Percentiles rank a stretch among this genome's conserved stretches.
These are phyloP conservation scores for Cylindrodendrum hubeiense DNA, from an alignment of 2,329 filamentous ascomycete genomes.

Conservation along the genomic window DNA sequence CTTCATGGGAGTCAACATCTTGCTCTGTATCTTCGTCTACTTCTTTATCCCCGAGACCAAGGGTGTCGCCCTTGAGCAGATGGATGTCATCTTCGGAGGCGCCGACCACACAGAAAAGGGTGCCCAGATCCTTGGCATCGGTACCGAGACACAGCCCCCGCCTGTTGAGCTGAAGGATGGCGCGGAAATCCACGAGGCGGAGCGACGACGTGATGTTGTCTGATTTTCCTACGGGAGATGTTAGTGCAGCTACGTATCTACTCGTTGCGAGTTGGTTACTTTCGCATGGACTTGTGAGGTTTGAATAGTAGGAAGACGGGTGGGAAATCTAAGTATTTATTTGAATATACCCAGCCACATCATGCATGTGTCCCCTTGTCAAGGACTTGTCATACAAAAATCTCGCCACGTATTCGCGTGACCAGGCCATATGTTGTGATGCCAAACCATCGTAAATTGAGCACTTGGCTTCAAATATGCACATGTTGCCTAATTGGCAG, in stretches of 20 bases:
- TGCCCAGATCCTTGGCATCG: slow-evolving; percentile 43
- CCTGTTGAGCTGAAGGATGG: slow-evolving; percentile 40
- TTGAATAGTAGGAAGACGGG: background rate
- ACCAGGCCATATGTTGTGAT: too few relatives aligned
- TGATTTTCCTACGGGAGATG: slow-evolving; percentile 7
- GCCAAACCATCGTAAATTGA: too few relatives aligned
- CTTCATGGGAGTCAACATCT: slow-evolving; percentile 52
- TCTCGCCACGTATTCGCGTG: too few relatives aligned
- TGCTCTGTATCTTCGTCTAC: slow-evolving; percentile 62
- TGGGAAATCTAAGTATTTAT: background rate
- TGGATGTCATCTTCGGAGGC: slow-evolving; percentile 70
- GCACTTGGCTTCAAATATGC: too few relatives aligned
- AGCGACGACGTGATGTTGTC: slow-evolving; percentile 39
- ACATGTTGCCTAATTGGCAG: too few relatives aligned
- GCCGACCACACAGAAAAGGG: slow-evolving; percentile 45
- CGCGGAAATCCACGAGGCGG: slow-evolving; percentile 35
- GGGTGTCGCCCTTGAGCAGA: slow-evolving; percentile 69
- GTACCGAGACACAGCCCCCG: slow-evolving; percentile 9
- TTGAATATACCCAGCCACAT: slow-evolving; percentile 19
- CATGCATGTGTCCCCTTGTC: background rate
- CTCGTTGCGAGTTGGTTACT: background rate
- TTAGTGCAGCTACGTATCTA: background rate
- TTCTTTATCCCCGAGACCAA: slow-evolving; percentile 67
- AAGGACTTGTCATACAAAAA: background rate
- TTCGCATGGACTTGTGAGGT: background rate